Base-by-base conservation (phyloP, 768 basidiomycete species). In the Lactarius pseudohatsudake region DNA sequence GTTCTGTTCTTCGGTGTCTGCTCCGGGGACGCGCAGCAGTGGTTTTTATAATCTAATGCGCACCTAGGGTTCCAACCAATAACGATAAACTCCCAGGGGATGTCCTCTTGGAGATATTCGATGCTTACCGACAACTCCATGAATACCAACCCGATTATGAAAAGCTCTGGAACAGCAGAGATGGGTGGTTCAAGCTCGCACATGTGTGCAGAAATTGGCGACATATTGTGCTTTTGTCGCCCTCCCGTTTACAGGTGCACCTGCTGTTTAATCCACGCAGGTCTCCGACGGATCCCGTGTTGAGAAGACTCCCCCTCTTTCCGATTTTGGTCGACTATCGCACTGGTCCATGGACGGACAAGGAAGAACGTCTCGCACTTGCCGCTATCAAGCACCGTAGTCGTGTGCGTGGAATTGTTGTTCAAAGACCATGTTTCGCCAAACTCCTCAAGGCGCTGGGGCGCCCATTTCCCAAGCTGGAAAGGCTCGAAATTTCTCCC, bases 151-250 rank as follows among this genome's bases (percentile, higher is more conserved):
- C 30, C 41, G 4, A 11, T 28, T 28, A 28, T 28, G 30, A 63
- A 26, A 36, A 16, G 0, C 0, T 7, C 9, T 63, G 62, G 62
- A 56, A 47, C 41, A 3, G 43, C 1, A 47, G 18, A 50, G 1
- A 11, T 1, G 41, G 62, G 3, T 65, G 64, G 59, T 32, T 56
- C 43, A 57, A 10, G 13, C 64, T 65, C 22, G 15, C 34, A 10
- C 64, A 61, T 30, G 64, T 65, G 22, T 65, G 64, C 45, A 18
- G 0, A 50, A 38, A 10, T 20, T 65, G 64, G 64, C 64, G 64
- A 38, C n/a, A 13, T 28, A 5, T 65, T 20, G 32, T 56, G 6
- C 20, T 60, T 41, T 40, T 36, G 34, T 65, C 64, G 2, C 7
- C 41, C 20, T 36, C 41, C 54, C 59, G 64, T 8, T 38, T 65